Conservation (phyloP, 768 basidiomycete species). For the Hemileccinum rubropunctum region DNA sequence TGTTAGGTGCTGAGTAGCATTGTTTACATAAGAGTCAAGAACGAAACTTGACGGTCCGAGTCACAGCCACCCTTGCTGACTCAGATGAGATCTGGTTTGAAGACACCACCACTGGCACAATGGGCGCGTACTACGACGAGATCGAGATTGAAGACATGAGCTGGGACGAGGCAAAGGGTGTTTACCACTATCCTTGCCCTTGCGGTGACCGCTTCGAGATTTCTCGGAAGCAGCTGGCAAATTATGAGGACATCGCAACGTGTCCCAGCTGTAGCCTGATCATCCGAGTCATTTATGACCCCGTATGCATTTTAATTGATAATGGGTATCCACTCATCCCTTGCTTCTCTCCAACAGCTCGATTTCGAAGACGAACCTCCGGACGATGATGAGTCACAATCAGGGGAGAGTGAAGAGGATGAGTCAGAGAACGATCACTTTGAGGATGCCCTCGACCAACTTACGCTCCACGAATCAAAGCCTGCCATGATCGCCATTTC, state of each 20-base stretch:
- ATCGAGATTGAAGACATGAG: conserved; percentile 96
- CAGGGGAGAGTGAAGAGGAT: conserved; percentile 33
- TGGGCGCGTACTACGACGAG: conserved; percentile 94
- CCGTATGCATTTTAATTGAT: conserved; percentile 51
- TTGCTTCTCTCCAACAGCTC: conserved; percentile 44
- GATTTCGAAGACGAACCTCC: conserved; percentile 79
- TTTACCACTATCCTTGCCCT: conserved; percentile 97
- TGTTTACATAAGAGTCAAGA: too few relatives aligned
- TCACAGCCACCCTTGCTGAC: too few relatives aligned
- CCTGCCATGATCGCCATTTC: conserved; percentile 12
- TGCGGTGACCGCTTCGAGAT: conserved; percentile 99
- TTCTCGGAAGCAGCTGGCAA: conserved; percentile 73
- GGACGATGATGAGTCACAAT: conserved; percentile 38
- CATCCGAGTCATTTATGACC: conserved; percentile 91
- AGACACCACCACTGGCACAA: conserved; percentile 26
- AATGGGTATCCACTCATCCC: not conserved
- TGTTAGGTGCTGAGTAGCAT: too few relatives aligned
- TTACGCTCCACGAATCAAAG: conserved; percentile 31
- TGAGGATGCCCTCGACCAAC: conserved; percentile 65
- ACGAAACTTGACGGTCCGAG: too few relatives aligned
- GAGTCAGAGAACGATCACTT: conserved; percentile 43
- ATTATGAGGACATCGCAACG: conserved; percentile 92
- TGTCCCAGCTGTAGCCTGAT: conserved; percentile 96
- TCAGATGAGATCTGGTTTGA: too few relatives aligned
- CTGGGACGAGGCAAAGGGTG: conserved; percentile 78